Conservation (phyloP, 1,139 yeast species). For the Pichia sp. region DNA sequence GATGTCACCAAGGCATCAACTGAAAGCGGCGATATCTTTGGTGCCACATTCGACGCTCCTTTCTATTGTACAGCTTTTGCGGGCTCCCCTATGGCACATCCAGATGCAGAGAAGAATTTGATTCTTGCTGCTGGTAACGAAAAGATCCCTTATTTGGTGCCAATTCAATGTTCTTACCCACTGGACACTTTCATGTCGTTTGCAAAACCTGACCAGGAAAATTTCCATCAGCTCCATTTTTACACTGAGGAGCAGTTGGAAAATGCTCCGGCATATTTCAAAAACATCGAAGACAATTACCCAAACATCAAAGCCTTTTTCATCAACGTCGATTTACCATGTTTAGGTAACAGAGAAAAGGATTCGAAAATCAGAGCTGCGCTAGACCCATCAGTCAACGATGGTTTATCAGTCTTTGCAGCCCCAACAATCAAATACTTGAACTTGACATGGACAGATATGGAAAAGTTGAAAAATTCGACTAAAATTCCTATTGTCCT, state of each 20-base stretch:
- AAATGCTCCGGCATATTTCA: constrained; percentile 29
- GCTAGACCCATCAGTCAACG: constrained; percentile 32
- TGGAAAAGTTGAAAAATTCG: constrained; percentile 36
- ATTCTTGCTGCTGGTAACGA: constrained; percentile 44
- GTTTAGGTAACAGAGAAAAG: constrained; percentile 50
- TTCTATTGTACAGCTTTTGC: constrained; percentile 67
- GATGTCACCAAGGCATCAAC: constrained; percentile 39
- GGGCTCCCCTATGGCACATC: constrained; percentile 58
- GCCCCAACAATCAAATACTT: constrained; percentile 31
- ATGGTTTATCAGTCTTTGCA: constrained; percentile 26
- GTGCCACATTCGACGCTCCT: constrained; percentile 44
- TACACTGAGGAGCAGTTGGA: constrained; percentile 37
- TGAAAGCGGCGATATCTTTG: constrained; percentile 40
- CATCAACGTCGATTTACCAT: constrained; percentile 56
- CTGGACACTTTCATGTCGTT: constrained; percentile 45
- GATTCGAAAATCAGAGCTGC: constrained; percentile 28
- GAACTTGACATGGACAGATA: constrained; percentile 35
- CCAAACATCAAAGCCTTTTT: constrained; percentile 49
- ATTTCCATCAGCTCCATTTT: constrained; percentile 52
- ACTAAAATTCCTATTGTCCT: constrained; percentile 52
- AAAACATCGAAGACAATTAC: constrained; percentile 34
- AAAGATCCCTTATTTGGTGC: constrained; percentile 47
- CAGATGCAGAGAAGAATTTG: constrained; percentile 56
- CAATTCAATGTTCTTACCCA: constrained; percentile 46
- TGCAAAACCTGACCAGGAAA: constrained; percentile 40